A percentile compares a stretch with the other conserved stretches of the same genome.
Conservation (phyloP, 2,329 filamentous ascomycete species). For the Fonsecaea monophora region DNA sequence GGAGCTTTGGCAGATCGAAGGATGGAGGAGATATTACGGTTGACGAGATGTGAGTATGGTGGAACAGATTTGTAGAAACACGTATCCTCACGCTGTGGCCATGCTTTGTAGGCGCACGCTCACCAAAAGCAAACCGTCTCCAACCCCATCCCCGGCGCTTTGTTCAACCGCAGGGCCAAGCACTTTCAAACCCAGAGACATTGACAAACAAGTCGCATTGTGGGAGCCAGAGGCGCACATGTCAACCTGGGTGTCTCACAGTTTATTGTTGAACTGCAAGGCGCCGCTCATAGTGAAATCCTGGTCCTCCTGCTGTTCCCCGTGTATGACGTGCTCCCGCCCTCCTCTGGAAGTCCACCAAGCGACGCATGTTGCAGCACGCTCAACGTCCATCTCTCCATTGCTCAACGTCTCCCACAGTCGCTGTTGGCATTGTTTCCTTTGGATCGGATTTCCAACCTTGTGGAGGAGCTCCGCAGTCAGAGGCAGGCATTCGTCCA, state of each 20-base stretch:
- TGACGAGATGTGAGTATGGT: neutral
- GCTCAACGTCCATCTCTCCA: slow-evolving; percentile 88
- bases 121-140: slow-evolving; percentile 5
- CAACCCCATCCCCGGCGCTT: neutral
- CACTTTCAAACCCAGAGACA: neutral
- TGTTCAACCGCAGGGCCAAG: neutral
- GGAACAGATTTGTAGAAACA: neutral
- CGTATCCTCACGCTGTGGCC: neutral
- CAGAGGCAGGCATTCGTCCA: slow-evolving; percentile 82
- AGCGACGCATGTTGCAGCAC: slow-evolving; percentile 76
- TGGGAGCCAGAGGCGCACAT: neutral
- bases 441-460: slow-evolving; percentile 67
- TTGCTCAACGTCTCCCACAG: slow-evolving; percentile 81
- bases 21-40: neutral
- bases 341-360: slow-evolving; percentile 81
- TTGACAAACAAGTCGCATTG: slow-evolving; percentile 7
- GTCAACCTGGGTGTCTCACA: slow-evolving; percentile 47
- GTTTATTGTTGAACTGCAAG: slow-evolving; percentile 56
- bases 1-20: neutral
- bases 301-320: slow-evolving; percentile 44
- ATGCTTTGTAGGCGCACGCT: slow-evolving; percentile 6
- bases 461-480: slow-evolving; percentile 71
- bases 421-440: slow-evolving; percentile 69
- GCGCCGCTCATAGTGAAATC: slow-evolving; percentile 64
- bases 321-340: slow-evolving; percentile 62